Evolutionary conservation across 768 basidiomycete species (phyloP).

Genomic region (Aureoboletus auriporus): DNA sequence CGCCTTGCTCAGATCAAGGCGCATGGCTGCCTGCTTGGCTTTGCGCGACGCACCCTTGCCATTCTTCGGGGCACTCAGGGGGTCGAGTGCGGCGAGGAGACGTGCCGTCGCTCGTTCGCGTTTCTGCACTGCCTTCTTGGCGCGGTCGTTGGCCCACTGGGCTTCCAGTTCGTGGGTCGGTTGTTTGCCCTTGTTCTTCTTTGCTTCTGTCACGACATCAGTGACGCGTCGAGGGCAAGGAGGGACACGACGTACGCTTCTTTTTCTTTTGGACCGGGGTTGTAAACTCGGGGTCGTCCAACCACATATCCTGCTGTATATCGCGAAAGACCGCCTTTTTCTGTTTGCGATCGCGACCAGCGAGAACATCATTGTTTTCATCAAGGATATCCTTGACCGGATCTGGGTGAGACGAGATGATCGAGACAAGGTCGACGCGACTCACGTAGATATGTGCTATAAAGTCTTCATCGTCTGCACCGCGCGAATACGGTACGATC

Average conservation of each 20-base stretch:
- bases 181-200: conserved; percentile 21
- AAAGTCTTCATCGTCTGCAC: conserved; percentile 56
- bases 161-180: conserved; percentile 44
- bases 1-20: conserved; percentile 39
- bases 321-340: conserved; percentile 9
- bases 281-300: conserved; percentile 25
- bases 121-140: conserved; percentile 78
- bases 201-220: conserved; percentile 23
- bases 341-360: conserved; percentile 41
- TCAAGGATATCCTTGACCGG: conserved; percentile 56
- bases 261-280: conserved; percentile 27
- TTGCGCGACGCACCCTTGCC: conserved; percentile 52
- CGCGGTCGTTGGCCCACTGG: conserved; percentile 80
- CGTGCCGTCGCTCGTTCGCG: conserved; percentile 54
- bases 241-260: conserved; percentile 40
- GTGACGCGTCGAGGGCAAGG: neutral
- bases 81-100: conserved; percentile 57
- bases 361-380: conserved; percentile 48
- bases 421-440: neutral
- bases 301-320: neutral
- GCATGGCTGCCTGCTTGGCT: conserved; percentile 56
- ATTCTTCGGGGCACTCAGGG: conserved; percentile 44
- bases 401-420: conserved; percentile 1
- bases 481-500: conserved; percentile 30
- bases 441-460: conserved; percentile 53